Percentiles rank a stretch among this genome's conserved stretches.
Evolutionary conservation across 805 yeast species (phyloP).

Genomic region (Nakazawaea ernobii): DNA sequence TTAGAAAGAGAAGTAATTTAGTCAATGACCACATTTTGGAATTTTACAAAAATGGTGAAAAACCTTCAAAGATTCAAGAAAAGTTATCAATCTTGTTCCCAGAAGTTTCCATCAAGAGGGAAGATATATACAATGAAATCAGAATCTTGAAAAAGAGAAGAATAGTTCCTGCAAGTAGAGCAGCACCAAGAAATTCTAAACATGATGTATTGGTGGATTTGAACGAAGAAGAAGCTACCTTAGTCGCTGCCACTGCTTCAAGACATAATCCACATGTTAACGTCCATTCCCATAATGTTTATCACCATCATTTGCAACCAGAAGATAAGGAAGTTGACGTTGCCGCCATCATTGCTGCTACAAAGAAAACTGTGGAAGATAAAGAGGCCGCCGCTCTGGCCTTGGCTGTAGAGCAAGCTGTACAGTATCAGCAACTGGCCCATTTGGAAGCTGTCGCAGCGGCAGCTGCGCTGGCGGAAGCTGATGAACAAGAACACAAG

Average conservation of each 20-base stretch:
- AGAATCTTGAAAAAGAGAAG: conserved; percentile 48
- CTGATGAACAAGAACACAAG: conserved; percentile 9
- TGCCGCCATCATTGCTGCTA: conserved; percentile 12
- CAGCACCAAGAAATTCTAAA: conserved; percentile 10
- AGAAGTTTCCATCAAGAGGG: conserved; percentile 48
- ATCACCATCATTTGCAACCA: conserved; percentile 10
- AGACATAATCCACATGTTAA: conserved; percentile 9
- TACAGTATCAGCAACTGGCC: conserved; percentile 9
- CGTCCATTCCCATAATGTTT: conserved; percentile 2
- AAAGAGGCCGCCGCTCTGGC: conserved; percentile 8
- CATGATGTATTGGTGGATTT: conserved; percentile 12
- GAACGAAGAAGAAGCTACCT: conserved; percentile 9
- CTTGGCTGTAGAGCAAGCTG: conserved; percentile 3
- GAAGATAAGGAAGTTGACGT: conserved; percentile 11
- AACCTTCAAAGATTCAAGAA: conserved; percentile 48
- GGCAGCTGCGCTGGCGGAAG: conserved; percentile 6
- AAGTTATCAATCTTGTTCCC: conserved; percentile 47
- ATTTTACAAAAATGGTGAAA: conserved; percentile 48
- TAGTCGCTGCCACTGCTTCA: conserved; percentile 10
- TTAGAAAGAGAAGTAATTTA: conserved; percentile 47
- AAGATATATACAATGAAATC: conserved; percentile 53
- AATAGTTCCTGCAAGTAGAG: conserved; percentile 19
- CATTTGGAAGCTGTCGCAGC: conserved; percentile 11
- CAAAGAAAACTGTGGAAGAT: conserved; percentile 10
- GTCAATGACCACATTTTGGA: conserved; percentile 46